phyloP scores from a whole-genome alignment of 2,329 filamentous ascomycete genomes.

The Colletotrichum spinosum region DNA sequence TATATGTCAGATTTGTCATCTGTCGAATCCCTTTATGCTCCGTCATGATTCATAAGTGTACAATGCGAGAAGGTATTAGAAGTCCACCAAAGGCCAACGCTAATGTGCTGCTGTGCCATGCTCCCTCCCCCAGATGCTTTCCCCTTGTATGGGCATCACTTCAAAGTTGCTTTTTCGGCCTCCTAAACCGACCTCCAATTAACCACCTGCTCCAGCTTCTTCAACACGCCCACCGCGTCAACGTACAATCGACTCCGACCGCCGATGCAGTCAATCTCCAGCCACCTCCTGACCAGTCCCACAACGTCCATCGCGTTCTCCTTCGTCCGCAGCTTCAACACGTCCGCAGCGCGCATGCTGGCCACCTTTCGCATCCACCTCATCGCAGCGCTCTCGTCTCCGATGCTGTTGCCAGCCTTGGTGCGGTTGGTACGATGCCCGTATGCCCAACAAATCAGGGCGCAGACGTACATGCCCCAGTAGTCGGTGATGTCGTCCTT shows the following conservation, averaged over 20 bases:
- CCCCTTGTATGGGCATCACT: too few relatives aligned
- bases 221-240: constrained; percentile 65
- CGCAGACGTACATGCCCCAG: constrained; percentile 68
- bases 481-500: constrained; percentile 60
- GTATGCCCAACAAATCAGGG: constrained; percentile 71
- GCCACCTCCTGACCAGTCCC: constrained; percentile 57
- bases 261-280: constrained; percentile 63
- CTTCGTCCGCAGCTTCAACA: constrained; percentile 51
- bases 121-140: too few relatives aligned
- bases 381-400: constrained; percentile 43
- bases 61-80: constrained; percentile 27
- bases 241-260: constrained; percentile 61
- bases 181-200: constrained; percentile 34
- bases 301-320: constrained; percentile 60
- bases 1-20: too few relatives aligned
- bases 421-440: constrained; percentile 47
- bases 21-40: background rate
- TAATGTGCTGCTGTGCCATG: constrained; percentile 20
- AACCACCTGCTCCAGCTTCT: constrained; percentile 59
- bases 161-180: too few relatives aligned
- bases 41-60: constrained; percentile 24
- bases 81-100: constrained; percentile 5
- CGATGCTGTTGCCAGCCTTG: constrained; percentile 38
- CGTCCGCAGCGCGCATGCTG: constrained; percentile 51
- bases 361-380: constrained; percentile 56